Base-by-base conservation (phyloP, 805 yeast species). In the Myxozyma nipponensis region DNA sequence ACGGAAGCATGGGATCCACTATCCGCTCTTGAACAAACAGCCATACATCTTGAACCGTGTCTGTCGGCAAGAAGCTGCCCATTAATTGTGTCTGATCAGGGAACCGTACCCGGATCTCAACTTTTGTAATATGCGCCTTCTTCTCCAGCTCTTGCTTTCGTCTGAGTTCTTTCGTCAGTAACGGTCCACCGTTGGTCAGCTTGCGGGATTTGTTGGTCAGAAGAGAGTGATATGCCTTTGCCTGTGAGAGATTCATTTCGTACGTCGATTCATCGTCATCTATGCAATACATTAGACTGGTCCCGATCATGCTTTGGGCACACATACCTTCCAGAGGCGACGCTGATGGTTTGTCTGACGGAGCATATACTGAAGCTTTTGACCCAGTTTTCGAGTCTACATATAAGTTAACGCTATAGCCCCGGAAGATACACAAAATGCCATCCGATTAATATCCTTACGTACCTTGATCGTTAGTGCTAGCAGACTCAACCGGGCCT, bases 81-180 rank as follows among this genome's bases (percentile, higher is more conserved):
- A 82, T 81, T 1, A 82, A 61, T 21, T 69, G 69, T 2, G 74
- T 70, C 47, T 74, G 72, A 63, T 83, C 85, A 0, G 86, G 86
- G 51, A 83, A 77, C 46, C 76, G 71, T 9, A 83, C 59, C 49
- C 87, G 69, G 1, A 82, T 62, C 5, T 69, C 62, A 45, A 79
- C 73, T 42, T 48, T 40, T 19, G 53, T 50, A 15, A 64, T 49
- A n/a, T 66, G 36, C 54, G 52, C 25, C 39, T 54, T 46, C 62
- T 67, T 54, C 54, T 61, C 50, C 49, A 32, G n/a, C 57, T 61
- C 50, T 51, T 65, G 55, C 59, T 62, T 42, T 53, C 63, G 72
- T 39, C 75, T 70, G 32, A 74, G 62, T 34, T 72, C 65, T 44
- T 67, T 70, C 2, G 81, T 70, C 52, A 75, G 46, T 56, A 76